Conservation (phyloP, 2,329 filamentous ascomycete genomes). For the Monilinia laxa region DNA sequence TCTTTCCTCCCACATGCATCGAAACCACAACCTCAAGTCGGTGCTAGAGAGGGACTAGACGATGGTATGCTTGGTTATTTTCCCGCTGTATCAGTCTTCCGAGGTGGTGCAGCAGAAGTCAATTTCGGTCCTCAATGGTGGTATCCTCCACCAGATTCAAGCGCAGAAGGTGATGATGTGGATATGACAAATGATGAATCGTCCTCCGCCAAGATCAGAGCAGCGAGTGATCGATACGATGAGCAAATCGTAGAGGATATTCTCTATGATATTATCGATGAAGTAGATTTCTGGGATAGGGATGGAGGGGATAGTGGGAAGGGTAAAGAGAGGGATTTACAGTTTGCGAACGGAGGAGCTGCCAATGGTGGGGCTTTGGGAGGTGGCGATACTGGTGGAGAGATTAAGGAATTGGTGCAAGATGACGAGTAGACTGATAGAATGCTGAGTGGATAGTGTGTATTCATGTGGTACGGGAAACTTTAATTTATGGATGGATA, state of each 20-base stretch:
- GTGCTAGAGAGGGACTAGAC: constrained; percentile 82
- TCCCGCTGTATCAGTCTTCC: constrained; percentile 87
- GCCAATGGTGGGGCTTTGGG: constrained; percentile 29
- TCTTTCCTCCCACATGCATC: constrained; percentile 91
- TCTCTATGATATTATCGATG: constrained; percentile 89
- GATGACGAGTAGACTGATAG: constrained; percentile 48
- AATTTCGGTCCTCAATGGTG: constrained; percentile 96
- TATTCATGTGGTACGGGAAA: not conserved
- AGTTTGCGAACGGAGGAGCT: constrained; percentile 27
- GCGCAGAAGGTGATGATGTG: constrained; percentile 46
- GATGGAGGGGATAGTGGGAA: constrained; percentile 43
- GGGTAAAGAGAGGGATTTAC: constrained; percentile 30
- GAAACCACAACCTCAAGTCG: constrained; percentile 66
- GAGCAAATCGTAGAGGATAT: constrained; percentile 96
- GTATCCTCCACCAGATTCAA: constrained; percentile 69
- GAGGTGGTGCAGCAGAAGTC: constrained; percentile 84
- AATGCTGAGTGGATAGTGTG: too few species aligned
- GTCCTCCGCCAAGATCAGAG: constrained; percentile 38
- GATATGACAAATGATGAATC: constrained; percentile 48
- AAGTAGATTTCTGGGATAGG: constrained; percentile 85
- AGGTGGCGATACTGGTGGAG: constrained; percentile 44
- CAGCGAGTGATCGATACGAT: constrained; percentile 76
- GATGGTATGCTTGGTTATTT: constrained; percentile 96
- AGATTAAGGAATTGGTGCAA: constrained; percentile 66
- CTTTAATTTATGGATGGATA: constrained; percentile 7